Conservation (phyloP, 805 yeast genomes). For the Cephaloascus fragrans region DNA sequence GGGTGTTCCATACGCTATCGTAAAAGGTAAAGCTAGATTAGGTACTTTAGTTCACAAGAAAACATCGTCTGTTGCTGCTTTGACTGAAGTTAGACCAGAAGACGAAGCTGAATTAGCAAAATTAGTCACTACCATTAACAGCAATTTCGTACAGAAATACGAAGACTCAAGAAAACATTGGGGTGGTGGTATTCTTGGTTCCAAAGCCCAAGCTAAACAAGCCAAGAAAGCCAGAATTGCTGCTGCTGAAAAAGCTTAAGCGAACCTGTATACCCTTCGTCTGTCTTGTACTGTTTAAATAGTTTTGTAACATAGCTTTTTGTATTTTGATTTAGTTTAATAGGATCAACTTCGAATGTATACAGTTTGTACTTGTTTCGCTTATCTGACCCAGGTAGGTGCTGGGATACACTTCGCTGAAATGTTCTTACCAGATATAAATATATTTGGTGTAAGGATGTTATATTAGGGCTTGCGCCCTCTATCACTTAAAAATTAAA, state of each 20-base stretch:
- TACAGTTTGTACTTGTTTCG: neutral
- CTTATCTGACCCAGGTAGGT: neutral
- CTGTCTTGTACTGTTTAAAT: neutral
- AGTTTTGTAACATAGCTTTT: neutral
- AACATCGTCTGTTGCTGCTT: constrained; percentile 94
- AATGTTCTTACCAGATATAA: too few species aligned
- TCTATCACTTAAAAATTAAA: too few species aligned
- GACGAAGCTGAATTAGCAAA: constrained; percentile 93
- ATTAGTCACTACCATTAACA: constrained; percentile 84
- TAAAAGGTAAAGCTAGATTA: constrained; percentile 97
- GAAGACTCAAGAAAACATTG: constrained; percentile 97
- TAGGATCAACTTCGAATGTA: neutral
- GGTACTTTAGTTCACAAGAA: constrained; percentile 97
- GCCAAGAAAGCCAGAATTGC: constrained; percentile 65
- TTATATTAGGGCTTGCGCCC: neutral
- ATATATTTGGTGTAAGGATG: too few species aligned
- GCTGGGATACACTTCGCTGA: too few species aligned
- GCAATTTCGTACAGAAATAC: constrained; percentile 89
- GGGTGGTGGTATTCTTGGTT: constrained; percentile 99
- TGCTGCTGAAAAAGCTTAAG: constrained; percentile 10
- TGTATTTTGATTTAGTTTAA: neutral
- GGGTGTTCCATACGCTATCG: constrained; percentile 98
- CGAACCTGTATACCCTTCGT: neutral
- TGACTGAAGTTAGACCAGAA: constrained; percentile 90
- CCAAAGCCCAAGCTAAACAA: constrained; percentile 80